Percentiles rank a stretch among this genome's conserved stretches.
Evolutionary conservation across 495 filamentous ascomycete species (phyloP).

Genomic region (Neurospora tetraspora): DNA sequence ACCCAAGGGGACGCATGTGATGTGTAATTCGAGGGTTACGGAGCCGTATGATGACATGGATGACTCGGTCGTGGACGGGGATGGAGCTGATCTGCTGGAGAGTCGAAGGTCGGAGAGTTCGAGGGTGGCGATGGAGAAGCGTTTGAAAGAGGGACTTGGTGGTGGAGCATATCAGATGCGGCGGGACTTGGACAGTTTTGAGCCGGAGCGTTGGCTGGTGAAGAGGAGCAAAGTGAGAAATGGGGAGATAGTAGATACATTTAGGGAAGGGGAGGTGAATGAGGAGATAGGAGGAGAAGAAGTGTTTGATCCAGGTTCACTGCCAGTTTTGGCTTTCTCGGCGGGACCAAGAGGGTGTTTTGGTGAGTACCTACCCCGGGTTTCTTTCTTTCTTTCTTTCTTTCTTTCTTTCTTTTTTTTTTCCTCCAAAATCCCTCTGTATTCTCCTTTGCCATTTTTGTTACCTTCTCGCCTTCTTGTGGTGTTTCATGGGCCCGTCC

Average conservation of each 20-base stretch:
- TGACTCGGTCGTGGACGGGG: no score
- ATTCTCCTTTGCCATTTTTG: no score
- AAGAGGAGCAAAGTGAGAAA: conserved; percentile 5
- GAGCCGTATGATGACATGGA: conserved; percentile 1
- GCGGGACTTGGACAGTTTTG: conserved; percentile 15
- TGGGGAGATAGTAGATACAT: conserved; percentile 1
- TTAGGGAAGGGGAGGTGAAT: no score
- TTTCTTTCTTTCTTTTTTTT: no score
- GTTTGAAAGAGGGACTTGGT: conserved; percentile 8
- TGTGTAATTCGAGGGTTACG: conserved; percentile 11
- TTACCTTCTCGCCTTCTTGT: no score
- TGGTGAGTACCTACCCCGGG: conserved; percentile 1
- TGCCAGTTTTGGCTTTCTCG: conserved; percentile 15
- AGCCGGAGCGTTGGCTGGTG: conserved; percentile 23
- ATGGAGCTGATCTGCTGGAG: conserved; percentile 9
- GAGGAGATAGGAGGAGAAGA: background rate
- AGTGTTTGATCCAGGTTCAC: conserved; percentile 14
- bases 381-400: background rate
- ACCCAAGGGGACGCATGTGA: conserved; percentile 26
- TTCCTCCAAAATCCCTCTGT: no score
- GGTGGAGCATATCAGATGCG: conserved; percentile 6
- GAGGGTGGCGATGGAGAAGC: conserved; percentile 9
- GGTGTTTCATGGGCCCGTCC: no score
- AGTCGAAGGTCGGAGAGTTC: conserved; percentile 11
- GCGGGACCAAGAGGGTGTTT: conserved; percentile 17